phyloP scores from a whole-genome alignment of 2,329 filamentous ascomycete species.

The Coniochaeta pulveracea region DNA sequence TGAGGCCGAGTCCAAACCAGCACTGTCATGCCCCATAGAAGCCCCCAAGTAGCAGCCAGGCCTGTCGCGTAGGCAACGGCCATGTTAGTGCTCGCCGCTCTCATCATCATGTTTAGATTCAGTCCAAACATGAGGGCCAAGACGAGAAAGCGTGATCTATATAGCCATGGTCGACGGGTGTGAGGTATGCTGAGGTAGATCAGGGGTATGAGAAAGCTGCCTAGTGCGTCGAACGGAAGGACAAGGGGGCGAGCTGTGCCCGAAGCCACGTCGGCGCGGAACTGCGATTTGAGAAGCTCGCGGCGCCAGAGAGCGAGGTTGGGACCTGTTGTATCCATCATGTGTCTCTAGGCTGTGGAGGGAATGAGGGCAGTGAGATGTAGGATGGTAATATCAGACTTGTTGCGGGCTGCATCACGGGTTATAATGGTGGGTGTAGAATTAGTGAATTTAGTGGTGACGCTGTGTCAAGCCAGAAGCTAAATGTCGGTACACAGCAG shows the following conservation, averaged over 20 bases:
- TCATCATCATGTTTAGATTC: constrained; percentile 27
- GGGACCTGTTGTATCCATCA: too few species aligned
- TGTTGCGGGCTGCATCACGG: too few species aligned
- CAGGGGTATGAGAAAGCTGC: constrained; percentile 34
- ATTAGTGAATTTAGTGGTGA: too few species aligned
- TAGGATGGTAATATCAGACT: too few species aligned
- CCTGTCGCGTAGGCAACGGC: constrained; percentile 39
- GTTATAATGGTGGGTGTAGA: too few species aligned
- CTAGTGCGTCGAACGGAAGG: constrained; percentile 38
- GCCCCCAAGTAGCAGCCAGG: constrained; percentile 36
- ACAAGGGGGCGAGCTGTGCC: constrained; percentile 29
- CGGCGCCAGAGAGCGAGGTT: constrained; percentile 13
- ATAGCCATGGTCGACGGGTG: constrained; percentile 34
- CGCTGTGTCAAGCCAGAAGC: too few species aligned
- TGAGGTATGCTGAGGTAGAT: constrained; percentile 48
- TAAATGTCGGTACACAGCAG: too few species aligned
- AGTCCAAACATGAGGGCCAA: constrained; percentile 29
- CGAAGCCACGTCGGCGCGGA: constrained; percentile 18
- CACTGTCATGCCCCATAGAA: constrained; percentile 34
- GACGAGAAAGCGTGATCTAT: constrained; percentile 37
- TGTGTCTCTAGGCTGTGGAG: too few species aligned
- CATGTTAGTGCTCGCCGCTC: constrained; percentile 38
- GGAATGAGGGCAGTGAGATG: too few species aligned
- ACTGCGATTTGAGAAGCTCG: constrained; percentile 22
- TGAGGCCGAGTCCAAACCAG: constrained; percentile 45